Base-by-base conservation (phyloP, 257 asterid species). In the Schizonepeta tenuifolia region DNA sequence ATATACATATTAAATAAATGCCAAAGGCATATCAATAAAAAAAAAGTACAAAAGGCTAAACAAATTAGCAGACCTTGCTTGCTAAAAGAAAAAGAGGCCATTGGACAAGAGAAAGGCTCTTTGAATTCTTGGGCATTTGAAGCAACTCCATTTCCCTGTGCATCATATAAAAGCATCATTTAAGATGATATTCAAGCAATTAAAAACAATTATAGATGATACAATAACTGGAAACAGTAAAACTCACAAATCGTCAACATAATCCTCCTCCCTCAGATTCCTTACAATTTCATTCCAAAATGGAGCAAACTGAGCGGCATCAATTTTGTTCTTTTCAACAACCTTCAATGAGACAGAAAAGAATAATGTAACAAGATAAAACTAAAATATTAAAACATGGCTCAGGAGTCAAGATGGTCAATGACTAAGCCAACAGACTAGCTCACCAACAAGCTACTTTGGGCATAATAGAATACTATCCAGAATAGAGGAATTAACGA, bases 11-110 rank as follows among this genome's bases (percentile, higher is more conserved):
- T 38, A 70, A 75, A 79, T 55, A 43, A 72, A 69, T 69, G 51
- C 61, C 74, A 65, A 49, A 74, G 70, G 50, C 61, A 63, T 9
- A 41, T 15, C 50, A 28, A 60, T 26, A 69, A 70, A 40, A 64
- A 40, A 64, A 28, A 68, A 60, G 9, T 49, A 9, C 46, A 41
- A 74, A 67, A 35, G 67, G 36, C 58, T 65, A 65, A 62, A 63
- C 67, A 57, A 63, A 82, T 33, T 36, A 55, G 59, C 61, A 68
- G 40, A 95, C 99, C 99, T 92, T 95, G 93, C 99, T 91, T 72
- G 88, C 97, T 67, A 95, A 74, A 74, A 94, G 96, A 83, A 95
- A 91, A 69, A 95, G 97, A 24, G 98, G 99, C 99, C 99, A 95
- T 80, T 95, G 99, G 62, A 95, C 95, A 76, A 89, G 86, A 66